A percentile compares a stretch with the other conserved stretches of the same genome.
Evolutionary conservation across 2,329 filamentous ascomycete genomes (phyloP).

Genomic region (Dactylellina leptospora): DNA sequence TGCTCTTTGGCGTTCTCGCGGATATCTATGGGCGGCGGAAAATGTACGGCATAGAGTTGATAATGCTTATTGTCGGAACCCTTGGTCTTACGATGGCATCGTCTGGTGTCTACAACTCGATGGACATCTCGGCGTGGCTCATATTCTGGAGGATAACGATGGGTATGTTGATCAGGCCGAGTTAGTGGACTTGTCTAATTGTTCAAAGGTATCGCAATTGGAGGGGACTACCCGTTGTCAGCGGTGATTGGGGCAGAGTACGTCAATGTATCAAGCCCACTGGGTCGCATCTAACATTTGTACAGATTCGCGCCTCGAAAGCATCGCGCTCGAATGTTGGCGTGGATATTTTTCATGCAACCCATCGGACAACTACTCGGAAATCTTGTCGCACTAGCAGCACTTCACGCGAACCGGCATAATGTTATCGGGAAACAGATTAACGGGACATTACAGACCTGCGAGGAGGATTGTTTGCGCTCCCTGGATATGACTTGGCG

Average conservation of each 20-base stretch:
- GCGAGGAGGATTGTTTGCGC: conserved; percentile 46
- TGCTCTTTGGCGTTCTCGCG: conserved; percentile 63
- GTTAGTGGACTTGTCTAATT: not conserved
- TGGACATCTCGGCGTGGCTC: conserved; percentile 64
- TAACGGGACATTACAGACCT: conserved; percentile 52
- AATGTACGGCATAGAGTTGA: conserved; percentile 65
- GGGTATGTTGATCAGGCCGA: conserved; percentile 58
- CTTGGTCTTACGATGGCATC: conserved; percentile 62
- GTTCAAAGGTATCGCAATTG: conserved; percentile 64
- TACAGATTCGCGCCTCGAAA: conserved; percentile 65
- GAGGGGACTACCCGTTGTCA: conserved; percentile 73
- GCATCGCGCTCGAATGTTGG: conserved; percentile 73
- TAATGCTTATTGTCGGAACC: conserved; percentile 64
- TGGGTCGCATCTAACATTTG: conserved; percentile 55
- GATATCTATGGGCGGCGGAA: conserved; percentile 64
- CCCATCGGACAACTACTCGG: conserved; percentile 73
- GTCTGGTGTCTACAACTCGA: conserved; percentile 61
- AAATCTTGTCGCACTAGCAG: conserved; percentile 68
- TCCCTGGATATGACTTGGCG: conserved; percentile 72
- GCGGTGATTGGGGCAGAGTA: conserved; percentile 75
- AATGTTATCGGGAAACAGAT: conserved; percentile 55
- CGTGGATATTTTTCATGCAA: conserved; percentile 75
- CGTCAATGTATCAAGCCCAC: conserved; percentile 40
- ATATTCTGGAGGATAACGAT: conserved; percentile 64
- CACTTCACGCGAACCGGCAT: conserved; percentile 58